Conservation (phyloP, 2,329 filamentous ascomycete species). For the Penicillium psychrosexuale region DNA sequence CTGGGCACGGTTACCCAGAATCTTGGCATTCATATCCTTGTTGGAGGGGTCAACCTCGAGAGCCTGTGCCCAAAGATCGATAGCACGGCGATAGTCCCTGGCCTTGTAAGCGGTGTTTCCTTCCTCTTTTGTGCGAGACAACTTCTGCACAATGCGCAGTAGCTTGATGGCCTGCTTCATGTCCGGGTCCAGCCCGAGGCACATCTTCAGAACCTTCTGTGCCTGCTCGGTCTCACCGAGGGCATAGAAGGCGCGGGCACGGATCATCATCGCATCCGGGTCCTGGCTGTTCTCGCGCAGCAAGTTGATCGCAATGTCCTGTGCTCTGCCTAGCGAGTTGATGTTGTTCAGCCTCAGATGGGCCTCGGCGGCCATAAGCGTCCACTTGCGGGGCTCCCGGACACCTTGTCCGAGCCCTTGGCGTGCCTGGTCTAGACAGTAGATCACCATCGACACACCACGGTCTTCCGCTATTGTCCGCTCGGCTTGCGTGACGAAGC, state of each 20-base stretch:
- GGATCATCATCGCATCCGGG: conserved; percentile 86
- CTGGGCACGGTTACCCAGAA: conserved; percentile 88
- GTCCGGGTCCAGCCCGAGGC: conserved; percentile 85
- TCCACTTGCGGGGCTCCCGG: conserved; percentile 85
- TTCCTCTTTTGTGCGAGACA: conserved; percentile 90
- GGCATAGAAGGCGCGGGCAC: conserved; percentile 81
- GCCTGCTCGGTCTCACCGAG: conserved; percentile 96
- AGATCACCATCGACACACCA: conserved; percentile 84
- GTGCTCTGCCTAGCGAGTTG: conserved; percentile 85
- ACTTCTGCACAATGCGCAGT: conserved; percentile 82
- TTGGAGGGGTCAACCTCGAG: conserved; percentile 83
- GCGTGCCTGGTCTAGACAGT: conserved; percentile 87
- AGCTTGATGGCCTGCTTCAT: conserved; percentile 85
- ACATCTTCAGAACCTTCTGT: conserved; percentile 85
- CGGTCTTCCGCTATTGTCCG: conserved; percentile 71
- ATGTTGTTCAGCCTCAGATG: conserved; percentile 88
- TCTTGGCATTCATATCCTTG: conserved; percentile 89
- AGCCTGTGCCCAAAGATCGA: conserved; percentile 79
- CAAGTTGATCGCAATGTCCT: conserved; percentile 85
- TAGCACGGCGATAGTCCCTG: conserved; percentile 72
- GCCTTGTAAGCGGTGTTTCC: conserved; percentile 89
- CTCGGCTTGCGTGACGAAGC: conserved; percentile 76
- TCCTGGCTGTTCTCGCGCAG: conserved; percentile 85
- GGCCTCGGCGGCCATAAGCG: conserved; percentile 84
- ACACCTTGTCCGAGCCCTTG: conserved; percentile 72